Evolutionary conservation across 306 rosid species (phyloP).

Genomic region (Fragaria ananassa): DNA sequence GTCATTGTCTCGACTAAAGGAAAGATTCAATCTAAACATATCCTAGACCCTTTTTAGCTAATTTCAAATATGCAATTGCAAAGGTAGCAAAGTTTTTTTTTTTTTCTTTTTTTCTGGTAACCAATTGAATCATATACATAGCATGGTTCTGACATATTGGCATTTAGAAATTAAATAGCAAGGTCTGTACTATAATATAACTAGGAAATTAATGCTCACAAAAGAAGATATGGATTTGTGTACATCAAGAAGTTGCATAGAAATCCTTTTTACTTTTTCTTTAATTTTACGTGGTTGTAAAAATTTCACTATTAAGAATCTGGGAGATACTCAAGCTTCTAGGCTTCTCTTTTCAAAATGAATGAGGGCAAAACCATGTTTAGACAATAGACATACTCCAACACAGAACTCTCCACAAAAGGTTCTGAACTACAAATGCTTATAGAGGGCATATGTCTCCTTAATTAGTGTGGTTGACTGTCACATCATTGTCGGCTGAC

Average conservation of each 20-base stretch:
- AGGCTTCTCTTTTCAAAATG: not conserved
- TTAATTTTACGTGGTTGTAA: not conserved
- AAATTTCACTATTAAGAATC: not conserved
- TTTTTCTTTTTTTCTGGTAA: not conserved
- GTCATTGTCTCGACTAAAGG: not conserved
- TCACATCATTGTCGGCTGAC: not conserved
- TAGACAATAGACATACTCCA: not conserved
- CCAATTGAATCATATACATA: constrained; percentile 10
- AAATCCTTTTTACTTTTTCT: not conserved
- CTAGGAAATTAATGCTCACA: not conserved
- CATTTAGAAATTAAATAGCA: not conserved
- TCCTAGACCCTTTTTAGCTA: constrained; percentile 6
- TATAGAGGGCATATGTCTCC: not conserved
- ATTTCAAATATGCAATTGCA: not conserved
- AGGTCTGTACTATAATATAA: not conserved
- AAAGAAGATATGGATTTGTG: not conserved
- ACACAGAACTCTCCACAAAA: not conserved
- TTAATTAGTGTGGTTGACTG: not conserved
- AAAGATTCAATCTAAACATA: not conserved
- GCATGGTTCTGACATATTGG: not conserved
- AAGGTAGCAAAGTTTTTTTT: constrained; percentile 16
- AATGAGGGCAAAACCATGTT: not conserved
- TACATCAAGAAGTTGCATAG: not conserved
- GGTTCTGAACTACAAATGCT: not conserved
- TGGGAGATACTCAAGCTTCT: not conserved